A percentile compares a stretch with the other conserved stretches of the same genome.
Evolutionary conservation across 2,329 filamentous ascomycete genomes (phyloP).

Genomic region (Lachnellula cervina): DNA sequence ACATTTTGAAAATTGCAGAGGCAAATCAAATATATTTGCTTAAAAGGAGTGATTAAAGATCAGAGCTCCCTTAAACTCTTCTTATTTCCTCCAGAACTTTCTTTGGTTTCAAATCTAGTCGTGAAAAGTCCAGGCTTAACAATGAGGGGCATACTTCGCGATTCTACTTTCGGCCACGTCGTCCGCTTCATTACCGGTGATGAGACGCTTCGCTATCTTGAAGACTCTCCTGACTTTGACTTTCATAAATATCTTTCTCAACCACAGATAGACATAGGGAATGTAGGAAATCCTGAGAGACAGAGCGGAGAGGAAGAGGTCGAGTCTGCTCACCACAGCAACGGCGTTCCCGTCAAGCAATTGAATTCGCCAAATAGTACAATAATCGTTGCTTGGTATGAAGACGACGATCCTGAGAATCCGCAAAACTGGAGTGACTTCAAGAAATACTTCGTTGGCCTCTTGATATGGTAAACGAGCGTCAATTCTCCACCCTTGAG

Average conservation of each 20-base stretch:
- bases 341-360: too few relatives aligned
- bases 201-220: not conserved
- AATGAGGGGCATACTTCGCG: not conserved
- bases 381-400: constrained; percentile 7
- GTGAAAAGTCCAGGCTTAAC: too few relatives aligned
- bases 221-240: not conserved
- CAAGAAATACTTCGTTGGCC: not conserved
- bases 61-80: too few relatives aligned
- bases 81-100: not conserved
- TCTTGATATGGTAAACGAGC: not conserved
- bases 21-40: too few relatives aligned
- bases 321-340: too few relatives aligned
- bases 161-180: not conserved
- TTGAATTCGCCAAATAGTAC: not conserved
- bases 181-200: not conserved
- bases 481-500: not conserved
- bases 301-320: too few relatives aligned
- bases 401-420: constrained; percentile 41
- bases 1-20: too few relatives aligned
- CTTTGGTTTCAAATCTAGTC: not conserved
- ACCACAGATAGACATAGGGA: too few relatives aligned
- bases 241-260: not conserved
- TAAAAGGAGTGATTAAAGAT: too few relatives aligned
- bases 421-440: constrained; percentile 45
- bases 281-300: too few relatives aligned